Base-by-base conservation (phyloP, 805 yeast genomes). In the Candida ipomoeae region DNA sequence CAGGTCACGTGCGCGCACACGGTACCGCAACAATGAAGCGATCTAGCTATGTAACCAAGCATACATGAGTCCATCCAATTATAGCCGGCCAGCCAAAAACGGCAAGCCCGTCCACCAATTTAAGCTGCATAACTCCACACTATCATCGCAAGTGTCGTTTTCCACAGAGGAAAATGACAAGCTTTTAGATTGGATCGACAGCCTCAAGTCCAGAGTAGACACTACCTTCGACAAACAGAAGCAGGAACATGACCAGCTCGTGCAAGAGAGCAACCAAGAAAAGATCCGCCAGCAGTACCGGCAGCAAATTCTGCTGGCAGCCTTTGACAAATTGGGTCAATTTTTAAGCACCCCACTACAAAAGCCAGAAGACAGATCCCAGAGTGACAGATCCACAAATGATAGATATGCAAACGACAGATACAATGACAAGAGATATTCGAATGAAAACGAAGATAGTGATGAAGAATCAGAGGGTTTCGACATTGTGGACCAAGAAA, bases 281-380 rank as follows among this genome's bases (percentile, higher is more conserved):
- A 55, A 53, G 23, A 52, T 69, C 33, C 57, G 59, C 41, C 51
- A 31, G n/a, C 53, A 57, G 44, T 56, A 57, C 49, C 48, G 57
- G 17, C 44, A 49, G 26, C 60, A 62, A 52, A 61, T 69, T 36
- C 62, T 57, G 46, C 68, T 63, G 52, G 65, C 60, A n/a, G 52
- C 59, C 15, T 66, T 67, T 37, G 61, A 58, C 29, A 59, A 61
- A 50, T 55, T 67, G 48, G 62, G 57, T 11, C 48, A 49, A 6
- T 7, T 50, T 1, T 23, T 63, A 8, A 38, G 44, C 6, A 20
- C 37, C 11, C 34, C 43, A 10, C 43, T 40, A 18, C 34, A 23
- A 18, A 40, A 40, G 43, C 43, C 6, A 26, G 33, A 40, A 26
- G 11, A n/a, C 21, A 26, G 29, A 26, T 26, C 11, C 11, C 29